Conservation (phyloP, 1,284 basidiomycete species). For the Rugosomyces carneus region DNA sequence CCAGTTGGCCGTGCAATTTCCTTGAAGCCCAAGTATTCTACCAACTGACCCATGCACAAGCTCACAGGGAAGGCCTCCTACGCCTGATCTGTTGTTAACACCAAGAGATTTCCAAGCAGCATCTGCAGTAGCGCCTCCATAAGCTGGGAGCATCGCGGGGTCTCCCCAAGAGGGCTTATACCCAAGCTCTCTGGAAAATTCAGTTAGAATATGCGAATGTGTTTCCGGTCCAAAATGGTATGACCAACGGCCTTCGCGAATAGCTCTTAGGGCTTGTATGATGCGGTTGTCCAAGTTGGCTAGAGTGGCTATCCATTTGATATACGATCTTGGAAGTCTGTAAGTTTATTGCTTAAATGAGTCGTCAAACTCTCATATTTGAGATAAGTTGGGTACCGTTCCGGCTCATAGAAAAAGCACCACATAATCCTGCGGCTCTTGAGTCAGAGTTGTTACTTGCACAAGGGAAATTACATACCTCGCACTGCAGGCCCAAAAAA, state of each 20-base stretch:
- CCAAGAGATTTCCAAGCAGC: constrained; percentile 49
- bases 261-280: constrained; percentile 42
- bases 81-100: constrained; percentile 39
- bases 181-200: constrained; percentile 49
- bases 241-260: constrained; percentile 51
- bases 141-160: constrained; percentile 48
- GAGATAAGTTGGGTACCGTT: constrained; percentile 38
- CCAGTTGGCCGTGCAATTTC: constrained; percentile 57
- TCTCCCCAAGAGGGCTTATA: constrained; percentile 59
- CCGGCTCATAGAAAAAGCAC: constrained; percentile 74
- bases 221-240: constrained; percentile 41
- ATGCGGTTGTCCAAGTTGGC: constrained; percentile 62
- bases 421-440: constrained; percentile 63
- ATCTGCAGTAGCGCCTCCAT: constrained; percentile 47
- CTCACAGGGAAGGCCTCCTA: constrained; percentile 71
- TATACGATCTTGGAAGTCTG: constrained; percentile 66
- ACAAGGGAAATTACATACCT: constrained; percentile 41
- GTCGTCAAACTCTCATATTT: neutral
- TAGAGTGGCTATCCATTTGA: constrained; percentile 69
- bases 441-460: constrained; percentile 3
- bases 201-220: constrained; percentile 35
- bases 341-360: neutral
- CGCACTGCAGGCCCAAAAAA: constrained; percentile 71
- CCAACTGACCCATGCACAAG: constrained; percentile 56
- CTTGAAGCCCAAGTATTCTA: constrained; percentile 36